Base-by-base conservation (phyloP, 805 yeast species). In the Zygotorulaspora chibaensis region DNA sequence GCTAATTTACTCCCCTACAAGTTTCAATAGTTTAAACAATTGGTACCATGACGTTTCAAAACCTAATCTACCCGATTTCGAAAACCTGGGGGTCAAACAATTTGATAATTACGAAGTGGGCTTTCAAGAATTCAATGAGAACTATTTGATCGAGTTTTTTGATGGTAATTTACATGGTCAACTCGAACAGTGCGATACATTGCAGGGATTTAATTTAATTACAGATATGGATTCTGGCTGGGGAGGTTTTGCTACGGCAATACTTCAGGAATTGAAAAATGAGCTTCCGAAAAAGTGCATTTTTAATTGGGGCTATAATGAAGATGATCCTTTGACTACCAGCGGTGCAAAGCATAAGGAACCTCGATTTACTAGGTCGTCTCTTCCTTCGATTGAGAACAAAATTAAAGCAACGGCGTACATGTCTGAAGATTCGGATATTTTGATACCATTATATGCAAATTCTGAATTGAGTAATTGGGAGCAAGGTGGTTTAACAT, bases 191-290 rank as follows among this genome's bases (percentile, higher is more conserved):
- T 81, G 93, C 60, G 97, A 93, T 61, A 63, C 70, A 23, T 59
- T 90, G 15, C 77, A 75, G 44, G 96, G 96, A 0, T 47, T 93
- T 8, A 85, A 84, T 53, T 40, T 87, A 0, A 57, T 82, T 2
- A 76, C 84, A 0, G 96, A 89, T 42, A 53, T 83, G 2, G 95
- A 87, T 58, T 73, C 79, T 17, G 85, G 84, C 0, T 91, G 98
- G 98, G 84, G 88, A 40, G 96, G 96, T 0, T 80, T 85, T 54
- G 64, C 86, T 3, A 61, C 67, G 34, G 71, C 72, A 38, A 53
- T 81, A 50, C 47, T 89, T 18, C 56, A 66, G n/a, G 75, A 72
- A 7, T 41, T 89, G 15, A 71, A 77, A 45, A 96, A 90, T 59
- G 95, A 87, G 55, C 69, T 82, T 12, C 74, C 82, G 1, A 80